phyloP scores from a whole-genome alignment of 2,329 filamentous ascomycete genomes.

The Fusarium subglutinans region DNA sequence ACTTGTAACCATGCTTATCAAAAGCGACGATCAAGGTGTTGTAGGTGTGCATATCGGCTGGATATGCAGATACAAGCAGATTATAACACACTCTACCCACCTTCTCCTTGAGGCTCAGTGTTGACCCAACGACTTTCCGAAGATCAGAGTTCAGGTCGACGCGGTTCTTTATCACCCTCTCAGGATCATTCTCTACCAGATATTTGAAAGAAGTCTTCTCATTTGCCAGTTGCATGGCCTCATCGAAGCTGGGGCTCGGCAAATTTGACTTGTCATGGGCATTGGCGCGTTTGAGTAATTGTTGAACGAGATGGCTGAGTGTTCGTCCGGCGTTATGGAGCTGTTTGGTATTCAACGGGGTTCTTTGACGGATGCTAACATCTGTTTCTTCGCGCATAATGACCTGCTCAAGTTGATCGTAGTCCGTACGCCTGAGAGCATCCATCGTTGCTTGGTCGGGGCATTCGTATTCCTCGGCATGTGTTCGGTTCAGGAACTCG shows the following conservation, averaged over 20 bases:
- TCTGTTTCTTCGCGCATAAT: constrained; percentile 45
- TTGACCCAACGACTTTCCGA: constrained; percentile 41
- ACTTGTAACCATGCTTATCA: constrained; percentile 58
- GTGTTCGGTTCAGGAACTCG: constrained; percentile 42
- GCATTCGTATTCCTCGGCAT: constrained; percentile 44
- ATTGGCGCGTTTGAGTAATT: constrained; percentile 44
- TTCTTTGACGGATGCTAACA: constrained; percentile 26
- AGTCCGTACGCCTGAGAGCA: constrained; percentile 39
- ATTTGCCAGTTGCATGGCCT: constrained; percentile 40
- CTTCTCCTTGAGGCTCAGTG: constrained; percentile 45
- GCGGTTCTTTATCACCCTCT: constrained; percentile 40
- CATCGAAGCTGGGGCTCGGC: constrained; percentile 43
- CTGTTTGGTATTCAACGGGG: constrained; percentile 39
- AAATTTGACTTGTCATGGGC: constrained; percentile 31
- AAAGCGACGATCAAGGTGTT: constrained; percentile 78
- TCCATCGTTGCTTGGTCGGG: constrained; percentile 35
- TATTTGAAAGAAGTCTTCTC: constrained; percentile 31
- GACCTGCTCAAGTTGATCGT: constrained; percentile 44
- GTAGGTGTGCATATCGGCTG: constrained; percentile 74
- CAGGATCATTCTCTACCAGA: constrained; percentile 43
- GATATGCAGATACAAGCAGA: constrained; percentile 67
- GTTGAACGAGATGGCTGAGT: constrained; percentile 42
- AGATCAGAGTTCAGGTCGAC: constrained; percentile 44
- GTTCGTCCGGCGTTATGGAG: constrained; percentile 41
- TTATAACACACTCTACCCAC: constrained; percentile 67